These are phyloP conservation scores for Leccinum pellstonianum DNA, from an alignment of 768 basidiomycete genomes.

Conservation along the genomic window DNA sequence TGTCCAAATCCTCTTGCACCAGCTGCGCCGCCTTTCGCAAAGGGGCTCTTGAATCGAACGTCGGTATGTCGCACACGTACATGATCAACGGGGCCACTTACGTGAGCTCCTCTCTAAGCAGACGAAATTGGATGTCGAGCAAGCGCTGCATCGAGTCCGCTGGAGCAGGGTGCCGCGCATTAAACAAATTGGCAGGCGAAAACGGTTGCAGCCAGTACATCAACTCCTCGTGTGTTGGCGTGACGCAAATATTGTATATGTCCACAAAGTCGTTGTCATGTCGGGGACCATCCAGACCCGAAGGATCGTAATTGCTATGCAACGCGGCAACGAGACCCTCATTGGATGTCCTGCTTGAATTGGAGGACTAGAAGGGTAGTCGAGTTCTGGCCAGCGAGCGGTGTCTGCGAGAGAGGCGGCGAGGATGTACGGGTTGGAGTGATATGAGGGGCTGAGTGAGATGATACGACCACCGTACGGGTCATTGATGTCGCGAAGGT, in stretches of 20 bases:
- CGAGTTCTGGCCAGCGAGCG: no score
- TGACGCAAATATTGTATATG: slow-evolving; percentile 57
- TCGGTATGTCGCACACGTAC: neutral
- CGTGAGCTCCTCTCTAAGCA: slow-evolving; percentile 72
- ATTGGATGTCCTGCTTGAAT: slow-evolving; percentile 4
- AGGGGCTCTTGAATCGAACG: slow-evolving; percentile 42
- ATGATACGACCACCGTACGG: no score
- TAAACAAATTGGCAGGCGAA: slow-evolving; percentile 57
- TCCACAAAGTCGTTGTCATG: slow-evolving; percentile 68
- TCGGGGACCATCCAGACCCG: slow-evolving; percentile 54
- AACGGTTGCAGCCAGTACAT: slow-evolving; percentile 48
- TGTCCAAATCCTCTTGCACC: slow-evolving; percentile 45
- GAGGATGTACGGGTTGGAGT: no score
- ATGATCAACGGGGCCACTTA: slow-evolving; percentile 28
- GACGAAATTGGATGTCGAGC: slow-evolving; percentile 72
- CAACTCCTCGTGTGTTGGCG: slow-evolving; percentile 70
- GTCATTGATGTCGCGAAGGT: no score
- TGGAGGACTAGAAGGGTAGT: no score
- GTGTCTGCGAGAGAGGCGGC: no score
- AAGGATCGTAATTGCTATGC: slow-evolving; percentile 48
- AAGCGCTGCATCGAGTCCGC: slow-evolving; percentile 60
- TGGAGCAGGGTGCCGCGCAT: slow-evolving; percentile 62
- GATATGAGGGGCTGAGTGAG: no score
- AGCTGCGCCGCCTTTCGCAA: slow-evolving; percentile 50
- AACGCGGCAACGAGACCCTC: slow-evolving; percentile 42